These are phyloP conservation scores for Hyphopichia fennica DNA, from an alignment of 1,139 yeast species.

Conservation along the genomic window DNA sequence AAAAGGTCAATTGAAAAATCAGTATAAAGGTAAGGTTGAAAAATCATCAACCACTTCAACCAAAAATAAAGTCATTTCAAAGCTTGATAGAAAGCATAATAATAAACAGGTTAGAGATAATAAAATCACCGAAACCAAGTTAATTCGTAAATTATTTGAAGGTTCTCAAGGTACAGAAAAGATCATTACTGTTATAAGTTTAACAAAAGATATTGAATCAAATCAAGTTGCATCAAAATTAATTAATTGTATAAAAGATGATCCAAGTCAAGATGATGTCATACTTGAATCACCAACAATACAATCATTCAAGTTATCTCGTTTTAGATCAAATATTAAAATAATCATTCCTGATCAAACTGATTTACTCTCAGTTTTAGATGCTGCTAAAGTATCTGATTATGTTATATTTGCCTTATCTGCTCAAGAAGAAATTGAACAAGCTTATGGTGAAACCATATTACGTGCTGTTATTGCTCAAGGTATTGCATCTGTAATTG, in stretches of 20 bases:
- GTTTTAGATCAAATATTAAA: slow-evolving; percentile 76
- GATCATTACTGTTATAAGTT: slow-evolving; percentile 75
- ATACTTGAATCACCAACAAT: slow-evolving; percentile 48
- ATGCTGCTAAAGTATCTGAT: slow-evolving; percentile 87
- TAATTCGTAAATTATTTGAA: slow-evolving; percentile 68
- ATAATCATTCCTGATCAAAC: slow-evolving; percentile 72
- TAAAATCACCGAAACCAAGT: slow-evolving; percentile 58
- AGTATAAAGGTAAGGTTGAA: slow-evolving; percentile 86
- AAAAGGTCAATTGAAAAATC: slow-evolving; percentile 82
- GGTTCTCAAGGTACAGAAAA: slow-evolving; percentile 81
- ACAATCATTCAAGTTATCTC: slow-evolving; percentile 48
- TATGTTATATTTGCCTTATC: slow-evolving; percentile 84
- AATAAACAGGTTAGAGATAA: slow-evolving; percentile 76
- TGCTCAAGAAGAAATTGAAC: slow-evolving; percentile 79
- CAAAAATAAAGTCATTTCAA: slow-evolving; percentile 49
- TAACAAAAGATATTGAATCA: slow-evolving; percentile 70
- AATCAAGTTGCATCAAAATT: slow-evolving; percentile 55
- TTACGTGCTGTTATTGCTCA: slow-evolving; percentile 87
- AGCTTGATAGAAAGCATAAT: slow-evolving; percentile 74
- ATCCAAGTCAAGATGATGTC: slow-evolving; percentile 24
- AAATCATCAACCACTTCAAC: slow-evolving; percentile 30
- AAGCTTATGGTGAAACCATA: slow-evolving; percentile 80
- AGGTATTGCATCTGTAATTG: slow-evolving; percentile 83
- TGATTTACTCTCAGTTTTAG: slow-evolving; percentile 69
- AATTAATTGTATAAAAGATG: slow-evolving; percentile 35